Evolutionary conservation across 495 filamentous ascomycete genomes (phyloP), one percentile per base, ranked within the genome.

Genomic region (Aspergillus asperescens): DNA sequence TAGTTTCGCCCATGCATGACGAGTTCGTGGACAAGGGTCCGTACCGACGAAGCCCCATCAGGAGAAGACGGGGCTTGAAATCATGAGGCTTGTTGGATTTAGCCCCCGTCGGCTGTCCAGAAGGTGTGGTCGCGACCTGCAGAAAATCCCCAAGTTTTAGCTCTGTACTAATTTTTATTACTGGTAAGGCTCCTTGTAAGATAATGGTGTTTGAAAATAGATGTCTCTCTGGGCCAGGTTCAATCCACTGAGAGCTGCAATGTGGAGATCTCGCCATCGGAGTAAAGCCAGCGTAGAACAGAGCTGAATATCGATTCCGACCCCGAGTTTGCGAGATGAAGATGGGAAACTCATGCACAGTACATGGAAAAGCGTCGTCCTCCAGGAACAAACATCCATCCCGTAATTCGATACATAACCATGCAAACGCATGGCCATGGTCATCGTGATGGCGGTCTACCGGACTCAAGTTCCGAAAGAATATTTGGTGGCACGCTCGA

Each of bases 11-110:
- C 12, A 13, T 45, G 0, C 8, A 25, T 9, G n/a, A 43, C 13
- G 2, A 15, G 0, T 16, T 32, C 7, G n/a, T 7, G 16, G 1
- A 50, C 1, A 13, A 27, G 12, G 38, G 10, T 22, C 22, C 76
- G 57, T 75, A 95, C 94, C 92, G 84, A 70, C 89, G 84, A 71
- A 96, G 87, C 1, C 93, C 93, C 93, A 98, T 97, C 48, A 98
- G 72, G 48, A 98, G 75, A 23, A 98, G 75, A 56, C 92, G 81
- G 31, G 93, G 93, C 68, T 94, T 94, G n/a, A 64, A 66, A 63
- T 75, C 69, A 35, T 68, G 72, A 23, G 68, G 59, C 38, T 72
- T 73, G 29, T 57, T 58, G 44, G 56, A 57, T 45, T 64, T 68
- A 39, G 64, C 54, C 44, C 61, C 62, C 7, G 44, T 56, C 15